phyloP scores from a whole-genome alignment of 169 alveolate species.

The Cryptosporidium felis region DNA sequence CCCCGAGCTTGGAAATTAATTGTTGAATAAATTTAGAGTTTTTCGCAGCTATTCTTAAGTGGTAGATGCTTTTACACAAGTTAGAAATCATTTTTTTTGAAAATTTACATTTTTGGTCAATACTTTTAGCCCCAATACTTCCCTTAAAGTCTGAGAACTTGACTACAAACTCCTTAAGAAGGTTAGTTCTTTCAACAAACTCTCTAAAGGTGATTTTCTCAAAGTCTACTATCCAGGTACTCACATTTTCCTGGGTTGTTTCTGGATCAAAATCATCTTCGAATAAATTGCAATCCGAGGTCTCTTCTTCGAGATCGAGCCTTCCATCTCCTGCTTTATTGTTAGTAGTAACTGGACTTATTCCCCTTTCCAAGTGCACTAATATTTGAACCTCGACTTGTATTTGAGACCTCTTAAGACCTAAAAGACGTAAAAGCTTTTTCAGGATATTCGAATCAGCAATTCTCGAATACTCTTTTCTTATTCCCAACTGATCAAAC shows the following conservation, averaged over 20 bases:
- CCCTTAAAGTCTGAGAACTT: not conserved
- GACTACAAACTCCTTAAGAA: not conserved
- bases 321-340: no score
- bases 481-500: conserved; percentile 18
- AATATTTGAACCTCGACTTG: not conserved
- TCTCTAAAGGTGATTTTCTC: not conserved
- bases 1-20: not conserved
- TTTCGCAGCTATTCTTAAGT: not conserved
- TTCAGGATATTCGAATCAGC: conserved; percentile 1
- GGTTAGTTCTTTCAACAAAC: conserved; percentile 3
- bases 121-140: not conserved
- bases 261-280: not conserved
- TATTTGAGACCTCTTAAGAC: conserved; percentile 11
- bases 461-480: not conserved
- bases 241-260: not conserved
- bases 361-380: conserved; percentile 40
- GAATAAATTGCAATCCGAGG: no score
- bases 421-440: conserved; percentile 13
- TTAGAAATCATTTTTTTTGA: conserved; percentile 10
- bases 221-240: conserved; percentile 23
- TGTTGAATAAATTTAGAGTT: not conserved
- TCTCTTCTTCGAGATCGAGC: no score
- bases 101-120: not conserved
- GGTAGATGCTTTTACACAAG: not conserved
- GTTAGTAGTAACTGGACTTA: not conserved